Percentiles rank a stretch among this genome's conserved stretches.
Conservation (phyloP, 768 basidiomycete species). For the Amanita muscaria region DNA sequence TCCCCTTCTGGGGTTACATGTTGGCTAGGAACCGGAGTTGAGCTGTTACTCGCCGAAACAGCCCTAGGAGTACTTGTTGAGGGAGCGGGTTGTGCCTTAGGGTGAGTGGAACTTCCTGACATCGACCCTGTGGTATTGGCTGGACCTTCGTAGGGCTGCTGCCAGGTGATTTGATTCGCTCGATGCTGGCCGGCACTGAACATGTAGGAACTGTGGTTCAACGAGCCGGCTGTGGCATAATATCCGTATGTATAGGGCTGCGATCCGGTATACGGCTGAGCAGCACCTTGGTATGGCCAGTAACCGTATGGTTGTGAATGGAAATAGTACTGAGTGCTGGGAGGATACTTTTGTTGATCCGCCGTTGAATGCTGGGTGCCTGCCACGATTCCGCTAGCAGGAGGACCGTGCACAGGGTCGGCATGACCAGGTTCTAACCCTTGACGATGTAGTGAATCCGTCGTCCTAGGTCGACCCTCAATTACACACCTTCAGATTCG, state of each 20-base stretch:
- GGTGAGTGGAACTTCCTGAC: slow-evolving; percentile 6
- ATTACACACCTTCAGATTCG: slow-evolving; percentile 39
- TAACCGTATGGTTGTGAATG: slow-evolving; percentile 24
- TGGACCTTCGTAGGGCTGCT: slow-evolving; percentile 16
- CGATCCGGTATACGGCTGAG: slow-evolving; percentile 12
- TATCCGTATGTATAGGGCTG: slow-evolving; percentile 16
- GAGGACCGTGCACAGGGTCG: slow-evolving; percentile 7
- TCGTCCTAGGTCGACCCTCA: slow-evolving; percentile 2
- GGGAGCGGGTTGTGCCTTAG: background rate
- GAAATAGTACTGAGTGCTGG: slow-evolving; percentile 11
- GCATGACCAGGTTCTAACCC: slow-evolving; percentile 7
- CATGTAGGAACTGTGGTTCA: slow-evolving; percentile 11
- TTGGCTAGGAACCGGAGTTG: background rate
- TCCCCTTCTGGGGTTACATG: background rate
- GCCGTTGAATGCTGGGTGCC: slow-evolving; percentile 2
- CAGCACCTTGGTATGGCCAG: slow-evolving; percentile 23
- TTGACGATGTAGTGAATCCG: slow-evolving; percentile 6
- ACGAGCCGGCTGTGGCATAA: slow-evolving; percentile 11
- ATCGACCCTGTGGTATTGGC: background rate
- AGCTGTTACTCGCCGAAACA: background rate
- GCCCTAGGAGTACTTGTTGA: background rate
- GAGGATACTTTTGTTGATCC: slow-evolving; percentile 12
- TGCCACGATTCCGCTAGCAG: slow-evolving; percentile 11
- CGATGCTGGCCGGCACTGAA: slow-evolving; percentile 10
- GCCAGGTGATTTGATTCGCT: slow-evolving; percentile 14